Percentiles rank a stretch among this genome's conserved stretches.
These are phyloP conservation scores for Fusarium sp. DNA, from an alignment of 2,329 filamentous ascomycete species.

Conservation along the genomic window DNA sequence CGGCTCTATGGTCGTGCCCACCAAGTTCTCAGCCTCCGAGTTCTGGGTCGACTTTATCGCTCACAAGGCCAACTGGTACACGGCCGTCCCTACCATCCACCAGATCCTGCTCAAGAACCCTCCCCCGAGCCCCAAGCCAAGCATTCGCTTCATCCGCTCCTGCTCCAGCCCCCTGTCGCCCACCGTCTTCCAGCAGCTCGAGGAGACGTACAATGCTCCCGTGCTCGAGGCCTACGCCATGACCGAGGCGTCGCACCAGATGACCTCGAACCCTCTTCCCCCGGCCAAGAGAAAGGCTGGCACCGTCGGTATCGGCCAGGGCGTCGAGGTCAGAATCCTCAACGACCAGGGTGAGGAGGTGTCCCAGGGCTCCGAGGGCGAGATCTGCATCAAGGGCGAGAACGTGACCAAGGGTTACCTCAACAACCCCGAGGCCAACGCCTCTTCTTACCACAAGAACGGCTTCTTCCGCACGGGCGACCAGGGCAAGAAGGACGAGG, in stretches of 20 bases:
- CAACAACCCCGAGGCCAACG: constrained; percentile 84
- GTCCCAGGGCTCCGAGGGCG: constrained; percentile 76
- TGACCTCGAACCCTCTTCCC: constrained; percentile 82
- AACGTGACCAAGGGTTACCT: constrained; percentile 89
- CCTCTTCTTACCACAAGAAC: constrained; percentile 76
- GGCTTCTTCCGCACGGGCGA: constrained; percentile 92
- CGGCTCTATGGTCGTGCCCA: constrained; percentile 82
- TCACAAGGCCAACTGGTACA: constrained; percentile 89
- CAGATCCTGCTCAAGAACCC: constrained; percentile 85
- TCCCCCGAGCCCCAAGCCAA: constrained; percentile 73
- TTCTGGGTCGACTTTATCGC: constrained; percentile 85
- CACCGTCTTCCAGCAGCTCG: constrained; percentile 83
- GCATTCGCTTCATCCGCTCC: constrained; percentile 88
- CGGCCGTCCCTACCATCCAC: constrained; percentile 92
- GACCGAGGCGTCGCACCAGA: constrained; percentile 90
- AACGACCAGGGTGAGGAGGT: constrained; percentile 76
- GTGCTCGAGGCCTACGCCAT: constrained; percentile 93
- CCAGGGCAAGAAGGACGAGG: constrained; percentile 82
- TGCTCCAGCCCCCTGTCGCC: constrained; percentile 88
- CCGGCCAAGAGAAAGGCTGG: constrained; percentile 81
- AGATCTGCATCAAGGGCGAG: constrained; percentile 85
- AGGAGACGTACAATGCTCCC: constrained; percentile 79
- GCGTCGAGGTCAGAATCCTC: constrained; percentile 84
- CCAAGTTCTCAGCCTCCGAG: constrained; percentile 82
- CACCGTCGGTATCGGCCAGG: constrained; percentile 85